Percentiles rank a stretch among this genome's conserved stretches.
Evolutionary conservation across 106 monocot species (phyloP).

Genomic region (Dioscorea zingiberensis): DNA sequence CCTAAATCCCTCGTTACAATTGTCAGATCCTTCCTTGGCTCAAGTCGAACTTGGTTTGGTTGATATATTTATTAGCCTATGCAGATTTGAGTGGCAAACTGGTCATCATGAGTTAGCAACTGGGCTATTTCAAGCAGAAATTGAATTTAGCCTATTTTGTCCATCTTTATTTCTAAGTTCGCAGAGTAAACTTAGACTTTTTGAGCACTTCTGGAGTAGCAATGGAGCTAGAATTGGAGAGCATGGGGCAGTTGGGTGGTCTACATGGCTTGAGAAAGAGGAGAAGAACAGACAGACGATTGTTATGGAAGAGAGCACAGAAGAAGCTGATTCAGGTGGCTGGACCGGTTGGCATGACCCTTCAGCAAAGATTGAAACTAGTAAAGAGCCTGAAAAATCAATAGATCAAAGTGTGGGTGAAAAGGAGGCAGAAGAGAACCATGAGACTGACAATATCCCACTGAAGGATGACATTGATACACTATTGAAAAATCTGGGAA

Average conservation of each 20-base stretch:
- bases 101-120: constrained; percentile 85
- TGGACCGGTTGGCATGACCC: constrained; percentile 89
- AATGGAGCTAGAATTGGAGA: constrained; percentile 77
- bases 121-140: constrained; percentile 85
- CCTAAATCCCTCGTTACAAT: constrained; percentile 7
- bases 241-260: constrained; percentile 80
- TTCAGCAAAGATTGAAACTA: constrained; percentile 19
- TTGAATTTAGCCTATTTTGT: constrained; percentile 78
- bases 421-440: constrained; percentile 36
- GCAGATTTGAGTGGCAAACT: constrained; percentile 95
- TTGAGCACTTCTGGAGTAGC: constrained; percentile 95
- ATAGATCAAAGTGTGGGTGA: constrained; percentile 22
- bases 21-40: constrained; percentile 34
- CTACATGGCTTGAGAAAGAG: constrained; percentile 69
- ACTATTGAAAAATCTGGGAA: constrained; percentile 81
- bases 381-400: constrained; percentile 16
- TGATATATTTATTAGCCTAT: constrained; percentile 81
- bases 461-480: constrained; percentile 60
- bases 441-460: constrained; percentile 28
- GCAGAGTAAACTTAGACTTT: constrained; percentile 73
- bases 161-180: constrained; percentile 71
- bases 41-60: constrained; percentile 73
- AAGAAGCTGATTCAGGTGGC: constrained; percentile 71
- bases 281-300: constrained; percentile 46
- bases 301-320: constrained; percentile 27